phyloP scores from a whole-genome alignment of 23 red algal species.

The Chondrus crispus region DNA sequence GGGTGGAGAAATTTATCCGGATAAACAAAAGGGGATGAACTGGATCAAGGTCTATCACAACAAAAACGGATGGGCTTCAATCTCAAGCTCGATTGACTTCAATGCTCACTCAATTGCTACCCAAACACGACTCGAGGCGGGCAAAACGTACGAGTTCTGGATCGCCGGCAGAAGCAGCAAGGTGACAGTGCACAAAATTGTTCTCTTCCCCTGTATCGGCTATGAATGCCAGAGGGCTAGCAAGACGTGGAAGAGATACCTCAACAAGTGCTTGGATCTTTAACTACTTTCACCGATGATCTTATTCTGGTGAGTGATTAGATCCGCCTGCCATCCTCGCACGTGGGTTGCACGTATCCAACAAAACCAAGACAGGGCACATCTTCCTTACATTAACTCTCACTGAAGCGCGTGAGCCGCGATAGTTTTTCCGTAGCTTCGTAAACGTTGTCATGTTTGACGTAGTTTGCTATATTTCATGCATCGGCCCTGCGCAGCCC shows the following conservation, averaged over 20 bases:
- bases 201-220: slow-evolving; percentile 37
- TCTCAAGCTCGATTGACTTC: slow-evolving; percentile 30
- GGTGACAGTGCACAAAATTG: slow-evolving; percentile 23
- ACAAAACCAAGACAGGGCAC: no score
- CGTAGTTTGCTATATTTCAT: no score
- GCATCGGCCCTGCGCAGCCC: no score
- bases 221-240: background rate
- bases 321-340: no score
- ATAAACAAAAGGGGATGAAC: background rate
- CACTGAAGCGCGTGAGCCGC: no score
- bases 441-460: no score
- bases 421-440: no score
- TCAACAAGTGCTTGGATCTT: background rate
- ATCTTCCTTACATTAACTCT: no score
- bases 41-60: slow-evolving; percentile 55
- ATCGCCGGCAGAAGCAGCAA: slow-evolving; percentile 38
- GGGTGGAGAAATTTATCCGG: background rate
- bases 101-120: slow-evolving; percentile 34
- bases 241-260: background rate
- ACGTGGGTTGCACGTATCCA: no score
- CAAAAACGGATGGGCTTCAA: slow-evolving; percentile 25
- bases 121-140: background rate
- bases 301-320: no score
- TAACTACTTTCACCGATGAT: no score
- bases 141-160: background rate